Percentiles rank a stretch among this genome's conserved stretches.
These are phyloP conservation scores for Euphorbia celastroides DNA, from an alignment of 441 rosid genomes.

Conservation along the genomic window DNA sequence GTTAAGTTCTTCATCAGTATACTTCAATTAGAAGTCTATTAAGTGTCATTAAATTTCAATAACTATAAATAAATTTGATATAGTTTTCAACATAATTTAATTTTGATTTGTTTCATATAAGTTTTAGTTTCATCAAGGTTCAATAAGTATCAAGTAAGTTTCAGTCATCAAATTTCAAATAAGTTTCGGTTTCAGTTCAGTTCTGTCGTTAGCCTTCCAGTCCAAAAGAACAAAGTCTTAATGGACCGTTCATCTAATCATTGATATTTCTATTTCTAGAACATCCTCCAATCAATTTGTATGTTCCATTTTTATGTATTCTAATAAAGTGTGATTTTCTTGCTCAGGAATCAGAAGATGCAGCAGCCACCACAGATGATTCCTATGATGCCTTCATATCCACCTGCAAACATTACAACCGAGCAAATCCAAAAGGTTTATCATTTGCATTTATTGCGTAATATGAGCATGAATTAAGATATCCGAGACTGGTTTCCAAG, in stretches of 20 bases:
- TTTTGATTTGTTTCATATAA: too few species aligned
- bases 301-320: neutral
- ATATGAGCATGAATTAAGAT: neutral
- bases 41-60: too few species aligned
- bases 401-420: slow-evolving; percentile 77
- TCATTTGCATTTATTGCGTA: slow-evolving; percentile 2
- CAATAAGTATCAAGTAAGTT: too few species aligned
- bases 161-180: too few species aligned
- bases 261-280: neutral
- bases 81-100: too few species aligned
- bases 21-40: too few species aligned
- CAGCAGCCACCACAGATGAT: slow-evolving; percentile 94
- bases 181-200: too few species aligned
- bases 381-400: slow-evolving; percentile 66
- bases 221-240: too few species aligned
- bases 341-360: slow-evolving; percentile 55
- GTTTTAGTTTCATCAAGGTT: too few species aligned
- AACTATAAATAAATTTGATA: too few species aligned
- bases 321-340: slow-evolving; percentile 9
- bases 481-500: neutral
- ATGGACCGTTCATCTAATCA: neutral
- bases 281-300: neutral
- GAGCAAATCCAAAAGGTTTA: slow-evolving; percentile 97
- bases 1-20: too few species aligned
- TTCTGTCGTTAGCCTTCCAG: too few species aligned